Base-by-base conservation (phyloP, 2,329 filamentous ascomycete species). In the Aspergillus nomiae region DNA sequence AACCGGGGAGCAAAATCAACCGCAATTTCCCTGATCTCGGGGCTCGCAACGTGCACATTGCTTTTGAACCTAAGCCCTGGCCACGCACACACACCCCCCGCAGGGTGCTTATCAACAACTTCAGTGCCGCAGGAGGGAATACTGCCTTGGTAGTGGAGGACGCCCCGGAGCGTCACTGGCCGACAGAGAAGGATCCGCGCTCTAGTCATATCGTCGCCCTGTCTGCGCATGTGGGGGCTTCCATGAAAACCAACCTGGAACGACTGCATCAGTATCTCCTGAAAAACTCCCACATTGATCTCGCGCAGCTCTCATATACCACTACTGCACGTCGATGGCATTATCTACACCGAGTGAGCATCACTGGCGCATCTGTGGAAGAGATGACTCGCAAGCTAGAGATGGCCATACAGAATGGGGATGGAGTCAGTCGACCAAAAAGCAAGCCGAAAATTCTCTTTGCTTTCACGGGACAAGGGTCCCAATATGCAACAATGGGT, bases 101-200 rank as follows among this genome's bases (percentile, higher is more conserved):
- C 7, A 48, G 21, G 45, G 21, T 16, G 21, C 45, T 78, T 43
- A 76, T 89, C 67, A 90, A 90, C 80, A 90, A 90, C 78, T 91
- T 90, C 71, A 85, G 85, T 66, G 90, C 89, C 9, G 87, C 89
- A 60, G 89, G 89, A 67, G 89, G 89, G 21, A 91, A 91, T 76
- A 90, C 88, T 9, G 0, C 84, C 86, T 73, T 90, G 24, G 74
- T 91, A 6, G 69, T 91, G 1, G 86, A 90, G 70, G 88, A 90
- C 60, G 84, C 81, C 0, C 86, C 86, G n/a, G 43, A 21, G 9
- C 10, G n/a, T 12, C 8, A 46, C n/a, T 21, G 11, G 9, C 11
- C 9, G 43, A 21, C 43, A 3, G 41, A 74, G 69, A 2, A 38
- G 54, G 87, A 90, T 66, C 80, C 85, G 5, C 83, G 88, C 24